Conservation (phyloP, 371 early-diverging fungal genomes). For the Rhizopus delemar region DNA sequence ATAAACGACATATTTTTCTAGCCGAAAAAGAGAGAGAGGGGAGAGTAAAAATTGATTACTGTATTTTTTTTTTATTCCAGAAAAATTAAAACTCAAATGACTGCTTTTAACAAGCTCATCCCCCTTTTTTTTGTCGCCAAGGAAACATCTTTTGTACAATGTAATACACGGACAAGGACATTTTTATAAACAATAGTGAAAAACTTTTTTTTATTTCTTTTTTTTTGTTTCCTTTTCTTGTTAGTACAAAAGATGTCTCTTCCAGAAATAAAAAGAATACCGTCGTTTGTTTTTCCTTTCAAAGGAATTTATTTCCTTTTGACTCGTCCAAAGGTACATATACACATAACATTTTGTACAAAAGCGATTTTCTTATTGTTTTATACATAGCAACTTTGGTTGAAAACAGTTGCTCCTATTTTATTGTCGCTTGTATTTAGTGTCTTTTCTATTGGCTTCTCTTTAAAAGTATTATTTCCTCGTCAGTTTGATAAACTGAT, state of each 20-base stretch:
- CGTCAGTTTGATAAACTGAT: slow-evolving; percentile 42
- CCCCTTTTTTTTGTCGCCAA: no score
- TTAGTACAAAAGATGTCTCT: background rate
- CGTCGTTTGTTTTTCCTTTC: slow-evolving; percentile 41
- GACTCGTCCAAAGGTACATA: slow-evolving; percentile 44
- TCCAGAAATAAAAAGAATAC: background rate
- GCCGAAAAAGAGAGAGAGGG: background rate
- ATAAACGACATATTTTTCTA: slow-evolving; percentile 23
- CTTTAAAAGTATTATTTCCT: slow-evolving; percentile 25
- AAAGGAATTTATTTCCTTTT: slow-evolving; percentile 46
- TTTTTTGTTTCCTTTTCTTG: slow-evolving; percentile 1
- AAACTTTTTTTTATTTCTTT: slow-evolving; percentile 3
- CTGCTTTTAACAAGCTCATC: background rate
- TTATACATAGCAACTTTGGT: slow-evolving; percentile 28
- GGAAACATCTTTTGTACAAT: background rate
- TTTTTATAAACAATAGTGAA: slow-evolving; percentile 2
- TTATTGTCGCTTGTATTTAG: slow-evolving; percentile 29
- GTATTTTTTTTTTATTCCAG: background rate
- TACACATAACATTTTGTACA: background rate
- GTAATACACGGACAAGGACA: background rate
- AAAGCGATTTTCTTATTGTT: background rate
- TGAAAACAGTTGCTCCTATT: slow-evolving; percentile 31
- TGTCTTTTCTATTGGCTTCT: slow-evolving; percentile 27
- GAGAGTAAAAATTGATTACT: background rate
- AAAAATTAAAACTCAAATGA: background rate